Conservation (phyloP, 306 rosid species). For the Trifolium fragiferum region DNA sequence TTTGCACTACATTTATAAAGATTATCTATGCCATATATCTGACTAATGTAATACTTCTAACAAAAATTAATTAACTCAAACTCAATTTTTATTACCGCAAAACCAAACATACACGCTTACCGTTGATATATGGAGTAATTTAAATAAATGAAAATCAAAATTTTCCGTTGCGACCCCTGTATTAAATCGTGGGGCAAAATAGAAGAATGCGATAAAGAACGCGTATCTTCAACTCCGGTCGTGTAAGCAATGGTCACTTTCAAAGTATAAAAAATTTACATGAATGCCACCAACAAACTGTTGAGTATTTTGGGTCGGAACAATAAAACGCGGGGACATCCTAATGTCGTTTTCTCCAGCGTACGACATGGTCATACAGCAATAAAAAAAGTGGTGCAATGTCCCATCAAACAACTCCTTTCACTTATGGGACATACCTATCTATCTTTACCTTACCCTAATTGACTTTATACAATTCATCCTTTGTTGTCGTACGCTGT, state of each 20-base stretch:
- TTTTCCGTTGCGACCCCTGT: too few species aligned
- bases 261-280: constrained; percentile 1
- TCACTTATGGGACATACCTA: constrained; percentile 15
- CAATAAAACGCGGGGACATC: constrained; percentile 37
- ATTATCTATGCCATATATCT: too few species aligned
- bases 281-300: constrained; percentile 25
- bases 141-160: too few species aligned
- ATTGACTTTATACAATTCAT: constrained; percentile 32
- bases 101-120: too few species aligned
- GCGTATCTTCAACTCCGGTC: constrained; percentile 33
- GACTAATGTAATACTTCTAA: too few species aligned
- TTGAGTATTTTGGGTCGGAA: constrained; percentile 16
- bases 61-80: too few species aligned
- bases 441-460: background rate
- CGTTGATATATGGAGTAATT: too few species aligned
- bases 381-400: constrained; percentile 47
- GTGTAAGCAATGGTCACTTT: constrained; percentile 31
- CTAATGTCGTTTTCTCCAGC: constrained; percentile 30
- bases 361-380: constrained; percentile 30
- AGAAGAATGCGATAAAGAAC: background rate
- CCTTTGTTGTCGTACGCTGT: constrained; percentile 1
- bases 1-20: too few species aligned
- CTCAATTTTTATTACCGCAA: too few species aligned
- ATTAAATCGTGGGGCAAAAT: too few species aligned
- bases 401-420: constrained; percentile 49